Base-by-base conservation (phyloP, 345 rosid species). In the Linum usitatissimum region DNA sequence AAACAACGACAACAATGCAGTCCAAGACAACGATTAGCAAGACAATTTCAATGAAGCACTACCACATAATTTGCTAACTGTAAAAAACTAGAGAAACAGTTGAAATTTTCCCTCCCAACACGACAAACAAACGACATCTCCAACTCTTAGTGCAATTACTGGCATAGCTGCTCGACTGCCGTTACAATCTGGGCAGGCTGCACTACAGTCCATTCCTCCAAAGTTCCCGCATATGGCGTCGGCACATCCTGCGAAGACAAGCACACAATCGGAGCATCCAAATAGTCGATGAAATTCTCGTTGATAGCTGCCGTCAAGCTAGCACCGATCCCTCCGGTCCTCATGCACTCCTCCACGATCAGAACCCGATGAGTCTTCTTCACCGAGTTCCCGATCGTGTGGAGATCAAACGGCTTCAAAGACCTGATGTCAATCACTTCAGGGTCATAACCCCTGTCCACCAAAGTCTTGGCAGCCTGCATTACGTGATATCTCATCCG, bases 211-310 rank as follows among this genome's bases (percentile, higher is more conserved):
- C 87, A 84, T 67, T 92, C 96, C 69, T 92, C 98, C 67, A 92
- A 57, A 3, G 96, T 77, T 60, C 98, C 95, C 0, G 96, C 96
- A 1, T 92, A 89, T 4, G 98, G 95, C 19, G 95, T 92, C 3
- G 96, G 98, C 65, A 92, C 98, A 53, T 92, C 96, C 60, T 92
- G 95, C 5, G 98, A 92, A 68, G 98, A 92, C 76, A 92, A 78
- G 77, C 98, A 89, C 45, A 89, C 67, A 6, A 92, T 80, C n/a
- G 91, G 96, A 49, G 98, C 91, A 72, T 92, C 98, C 80, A 92
- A 79, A 58, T 86, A 89, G 71, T 92, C 98, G 8, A 84, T 79
- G 79, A 92, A 89, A 68, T 92, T 89, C 79, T 92, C 96, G 0
- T 70, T 86, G 64, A 92, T 89, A 19, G 96, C 93, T 0, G 95